phyloP scores from a whole-genome alignment of 371 early-diverging fungal species.

The Mortierella sp. region DNA sequence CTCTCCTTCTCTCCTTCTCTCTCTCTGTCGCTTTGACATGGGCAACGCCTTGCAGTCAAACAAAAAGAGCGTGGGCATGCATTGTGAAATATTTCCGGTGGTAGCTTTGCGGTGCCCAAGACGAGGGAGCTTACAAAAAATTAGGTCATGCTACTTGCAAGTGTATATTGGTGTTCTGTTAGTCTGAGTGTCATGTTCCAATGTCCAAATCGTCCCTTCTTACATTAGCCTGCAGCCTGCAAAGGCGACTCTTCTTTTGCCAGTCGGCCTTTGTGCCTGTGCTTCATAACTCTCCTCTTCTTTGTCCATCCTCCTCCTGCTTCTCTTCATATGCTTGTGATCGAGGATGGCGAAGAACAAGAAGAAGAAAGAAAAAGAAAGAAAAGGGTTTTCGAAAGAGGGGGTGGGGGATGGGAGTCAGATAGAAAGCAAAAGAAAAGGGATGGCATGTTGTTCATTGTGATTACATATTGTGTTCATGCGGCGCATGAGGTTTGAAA shows the following conservation, averaged over 20 bases:
- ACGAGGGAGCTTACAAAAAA: neutral
- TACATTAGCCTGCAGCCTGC: neutral
- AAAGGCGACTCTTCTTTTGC: neutral
- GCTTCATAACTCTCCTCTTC: neutral
- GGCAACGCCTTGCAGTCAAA: neutral
- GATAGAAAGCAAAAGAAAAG: neutral
- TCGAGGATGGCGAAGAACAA: neutral
- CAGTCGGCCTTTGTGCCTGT: constrained; percentile 10
- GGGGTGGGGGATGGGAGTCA: neutral
- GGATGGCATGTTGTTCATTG: neutral
- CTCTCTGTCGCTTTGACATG: neutral
- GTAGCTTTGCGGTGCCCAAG: neutral
- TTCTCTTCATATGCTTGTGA: neutral
- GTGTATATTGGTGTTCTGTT: no score
- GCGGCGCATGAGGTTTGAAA: neutral
- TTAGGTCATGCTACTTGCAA: neutral
- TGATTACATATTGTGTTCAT: neutral
- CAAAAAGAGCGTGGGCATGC: neutral
- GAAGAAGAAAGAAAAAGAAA: neutral
- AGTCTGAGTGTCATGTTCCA: no score
- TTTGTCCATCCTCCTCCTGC: no score
- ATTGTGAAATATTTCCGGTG: constrained; percentile 6
- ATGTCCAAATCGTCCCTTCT: neutral
- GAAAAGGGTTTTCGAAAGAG: neutral
- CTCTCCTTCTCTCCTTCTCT: neutral